A percentile compares a stretch with the other conserved stretches of the same genome.
phyloP scores from a whole-genome alignment of 2,329 filamentous ascomycete species.

The Uncinocarpus reesii region DNA sequence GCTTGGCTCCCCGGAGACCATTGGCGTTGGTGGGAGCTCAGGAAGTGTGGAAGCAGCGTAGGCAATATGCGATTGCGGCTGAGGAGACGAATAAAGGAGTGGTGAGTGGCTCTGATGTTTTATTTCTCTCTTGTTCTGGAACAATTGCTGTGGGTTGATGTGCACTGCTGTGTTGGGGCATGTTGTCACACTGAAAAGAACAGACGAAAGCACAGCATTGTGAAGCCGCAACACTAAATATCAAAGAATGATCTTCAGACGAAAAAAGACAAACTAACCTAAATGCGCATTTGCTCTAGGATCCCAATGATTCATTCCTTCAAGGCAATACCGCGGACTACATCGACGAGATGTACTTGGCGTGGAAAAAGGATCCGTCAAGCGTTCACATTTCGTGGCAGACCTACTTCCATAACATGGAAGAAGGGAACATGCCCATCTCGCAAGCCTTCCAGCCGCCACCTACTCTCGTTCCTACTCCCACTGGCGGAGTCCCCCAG shows the following conservation, averaged over 20 bases:
- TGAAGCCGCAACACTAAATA: too few relatives aligned
- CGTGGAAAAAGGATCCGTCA: conserved; percentile 87
- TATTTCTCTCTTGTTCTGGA: conserved; percentile 4
- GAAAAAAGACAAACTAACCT: not conserved
- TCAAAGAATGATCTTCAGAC: not conserved
- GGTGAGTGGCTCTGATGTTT: conserved; percentile 36
- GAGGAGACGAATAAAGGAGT: conserved; percentile 52
- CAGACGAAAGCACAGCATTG: not conserved
- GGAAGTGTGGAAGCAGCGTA: conserved; percentile 34
- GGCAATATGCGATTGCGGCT: conserved; percentile 49
- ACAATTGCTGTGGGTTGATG: not conserved
- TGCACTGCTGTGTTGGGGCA: not conserved
- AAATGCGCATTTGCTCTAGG: conserved; percentile 35
- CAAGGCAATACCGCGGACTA: conserved; percentile 97
- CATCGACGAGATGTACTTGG: conserved; percentile 98
- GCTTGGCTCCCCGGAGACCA: conserved; percentile 31
- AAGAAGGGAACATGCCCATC: conserved; percentile 93
- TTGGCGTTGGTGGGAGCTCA: conserved; percentile 33
- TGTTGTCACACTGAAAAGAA: not conserved
- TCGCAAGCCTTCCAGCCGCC: conserved; percentile 95
- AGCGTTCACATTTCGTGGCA: conserved; percentile 98
- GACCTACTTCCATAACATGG: conserved; percentile 99
- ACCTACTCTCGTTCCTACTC: conserved; percentile 76
- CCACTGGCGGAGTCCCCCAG: conserved; percentile 65
- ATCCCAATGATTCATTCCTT: conserved; percentile 91